These are phyloP conservation scores for Draba incana DNA, from an alignment of 345 rosid species.

Conservation along the genomic window DNA sequence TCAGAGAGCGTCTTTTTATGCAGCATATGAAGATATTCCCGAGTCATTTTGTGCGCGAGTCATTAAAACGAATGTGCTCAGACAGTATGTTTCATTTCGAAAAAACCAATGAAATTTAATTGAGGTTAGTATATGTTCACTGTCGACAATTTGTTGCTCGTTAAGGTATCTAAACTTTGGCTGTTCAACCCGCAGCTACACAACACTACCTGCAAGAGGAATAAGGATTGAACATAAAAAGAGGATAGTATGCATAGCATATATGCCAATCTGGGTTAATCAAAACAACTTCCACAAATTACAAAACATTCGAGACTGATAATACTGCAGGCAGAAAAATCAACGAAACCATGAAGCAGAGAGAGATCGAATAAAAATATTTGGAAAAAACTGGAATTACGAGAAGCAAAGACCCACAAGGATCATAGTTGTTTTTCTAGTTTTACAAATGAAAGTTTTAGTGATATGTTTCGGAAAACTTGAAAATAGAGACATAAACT, in stretches of 20 bases:
- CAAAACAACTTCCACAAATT: slow-evolving; percentile 1
- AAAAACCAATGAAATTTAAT: neutral
- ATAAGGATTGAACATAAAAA: neutral
- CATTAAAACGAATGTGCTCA: slow-evolving; percentile 50
- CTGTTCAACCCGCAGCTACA: slow-evolving; percentile 19
- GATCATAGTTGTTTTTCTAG: slow-evolving; percentile 19
- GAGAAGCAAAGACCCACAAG: slow-evolving; percentile 6
- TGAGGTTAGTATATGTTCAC: slow-evolving; percentile 5
- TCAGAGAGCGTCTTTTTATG: slow-evolving; percentile 41
- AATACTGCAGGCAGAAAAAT: slow-evolving; percentile 15
- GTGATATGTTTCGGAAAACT: slow-evolving; percentile 28
- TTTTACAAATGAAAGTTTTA: slow-evolving; percentile 40
- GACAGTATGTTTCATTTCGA: slow-evolving; percentile 48
- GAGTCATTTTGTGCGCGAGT: too few species aligned
- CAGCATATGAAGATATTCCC: too few species aligned
- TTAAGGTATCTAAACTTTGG: neutral
- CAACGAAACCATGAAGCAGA: slow-evolving; percentile 20
- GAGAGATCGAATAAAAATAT: slow-evolving; percentile 21
- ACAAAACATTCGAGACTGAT: slow-evolving; percentile 1
- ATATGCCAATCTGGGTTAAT: neutral
- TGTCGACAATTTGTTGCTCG: neutral
- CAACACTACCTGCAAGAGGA: slow-evolving; percentile 24
- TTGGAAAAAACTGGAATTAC: slow-evolving; percentile 12
- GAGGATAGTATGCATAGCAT: neutral
- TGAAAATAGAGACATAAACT: slow-evolving; percentile 33